phyloP scores from a whole-genome alignment of 495 filamentous ascomycete genomes.

The Collariella sp. region DNA sequence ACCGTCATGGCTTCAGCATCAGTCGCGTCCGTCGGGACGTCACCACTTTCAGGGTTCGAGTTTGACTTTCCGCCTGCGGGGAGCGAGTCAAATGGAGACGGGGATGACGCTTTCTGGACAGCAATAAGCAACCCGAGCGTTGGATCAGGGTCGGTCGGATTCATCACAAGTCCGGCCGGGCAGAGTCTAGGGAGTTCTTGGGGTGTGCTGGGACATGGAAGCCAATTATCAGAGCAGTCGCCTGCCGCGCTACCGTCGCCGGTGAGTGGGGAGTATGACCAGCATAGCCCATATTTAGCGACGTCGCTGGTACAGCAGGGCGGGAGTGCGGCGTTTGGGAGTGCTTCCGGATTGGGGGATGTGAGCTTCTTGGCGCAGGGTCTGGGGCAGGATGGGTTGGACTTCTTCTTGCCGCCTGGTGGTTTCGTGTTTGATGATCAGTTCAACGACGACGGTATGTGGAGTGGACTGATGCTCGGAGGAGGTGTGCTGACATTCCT shows the following conservation, averaged over 20 bases:
- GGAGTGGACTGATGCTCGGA: neutral
- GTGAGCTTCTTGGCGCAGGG: conserved; percentile 14
- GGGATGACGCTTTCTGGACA: conserved; percentile 22
- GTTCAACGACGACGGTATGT: neutral
- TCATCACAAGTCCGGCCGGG: conserved; percentile 36
- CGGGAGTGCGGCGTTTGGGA: neutral
- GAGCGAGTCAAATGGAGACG: conserved; percentile 15
- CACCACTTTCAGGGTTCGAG: conserved; percentile 23
- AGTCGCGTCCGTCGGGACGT: conserved; percentile 20
- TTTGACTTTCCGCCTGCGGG: conserved; percentile 7
- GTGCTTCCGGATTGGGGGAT: conserved; percentile 12
- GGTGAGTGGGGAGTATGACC: conserved; percentile 15
- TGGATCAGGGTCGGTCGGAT: conserved; percentile 20
- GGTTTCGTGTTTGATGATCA: conserved; percentile 19
- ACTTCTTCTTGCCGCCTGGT: conserved; percentile 17
- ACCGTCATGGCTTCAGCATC: conserved; percentile 31
- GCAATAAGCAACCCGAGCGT: conserved; percentile 18
- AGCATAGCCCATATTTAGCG: conserved; percentile 4
- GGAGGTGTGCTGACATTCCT: neutral
- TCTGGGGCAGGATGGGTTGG: conserved; percentile 12
- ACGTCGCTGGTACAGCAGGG: conserved; percentile 22
- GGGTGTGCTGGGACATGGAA: conserved; percentile 28
- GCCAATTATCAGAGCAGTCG: conserved; percentile 16
- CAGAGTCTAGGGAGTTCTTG: conserved; percentile 36
- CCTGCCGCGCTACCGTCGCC: conserved; percentile 21